Base-by-base conservation (phyloP, 805 yeast genomes). In the Limtongia smithiae region DNA sequence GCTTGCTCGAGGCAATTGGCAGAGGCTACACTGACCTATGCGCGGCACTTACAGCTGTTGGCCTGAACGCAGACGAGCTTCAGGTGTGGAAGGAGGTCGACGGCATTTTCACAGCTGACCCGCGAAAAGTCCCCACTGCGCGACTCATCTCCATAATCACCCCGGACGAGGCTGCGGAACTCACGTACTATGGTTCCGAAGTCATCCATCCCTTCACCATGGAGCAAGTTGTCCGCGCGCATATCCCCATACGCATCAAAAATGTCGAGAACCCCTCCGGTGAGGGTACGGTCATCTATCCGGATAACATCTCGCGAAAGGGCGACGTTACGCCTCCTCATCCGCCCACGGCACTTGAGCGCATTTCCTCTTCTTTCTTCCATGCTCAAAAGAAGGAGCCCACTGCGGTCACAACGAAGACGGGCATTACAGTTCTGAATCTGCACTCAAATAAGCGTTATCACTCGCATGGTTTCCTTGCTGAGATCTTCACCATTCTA, bases 51-150 rank as follows among this genome's bases (percentile, higher is more conserved):
- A 78, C 89, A 34, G 96, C 98, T 0, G 97, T 93, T 25, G 98
- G 97, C 1, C 69, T 84, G 42, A 79, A 76, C 55, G 97, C 97
- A 4, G 94, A 88, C 38, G 98, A 93, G 69, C 75, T 93, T 55
- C 98, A 93, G 71, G 87, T 93, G 42, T 93, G 98, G 98, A 93
- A 93, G 63, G 98, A 93, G 72, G 98, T 93, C 44, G 98, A 93
- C 66, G 98, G 98, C 61, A 93, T 93, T 34, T 93, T 93, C 73
- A 90, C 97, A 0, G 98, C 98, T 2, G 98, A 93, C 66, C 98
- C 98, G 35, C 76, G 98, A 54, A 93, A 93, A 62, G 97, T 93
- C 25, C 83, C 89, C 32, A 81, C 80, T 48, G 98, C 98, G 3
- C 76, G 95, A 60, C 73, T 91, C 44, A 74, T 93, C 57, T 79